These are phyloP conservation scores for Tilletia setariae DNA, from an alignment of 1,284 basidiomycete species.

Conservation along the genomic window DNA sequence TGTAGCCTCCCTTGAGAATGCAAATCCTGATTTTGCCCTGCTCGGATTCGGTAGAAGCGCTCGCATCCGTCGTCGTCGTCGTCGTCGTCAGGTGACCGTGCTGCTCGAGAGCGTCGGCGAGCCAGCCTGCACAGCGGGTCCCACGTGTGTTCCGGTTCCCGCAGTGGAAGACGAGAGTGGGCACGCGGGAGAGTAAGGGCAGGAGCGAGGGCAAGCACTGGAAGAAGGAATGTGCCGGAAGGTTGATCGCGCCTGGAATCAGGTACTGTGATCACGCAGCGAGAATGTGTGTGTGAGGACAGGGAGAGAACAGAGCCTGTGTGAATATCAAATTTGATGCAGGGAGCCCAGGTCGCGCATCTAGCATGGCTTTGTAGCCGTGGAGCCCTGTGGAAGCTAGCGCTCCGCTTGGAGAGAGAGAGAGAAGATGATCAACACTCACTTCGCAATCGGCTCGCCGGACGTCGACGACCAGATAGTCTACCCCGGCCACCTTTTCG, in stretches of 20 bases:
- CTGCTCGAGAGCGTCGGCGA: constrained; percentile 35
- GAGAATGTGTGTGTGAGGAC: neutral
- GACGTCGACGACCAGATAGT: constrained; percentile 41
- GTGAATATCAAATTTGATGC: too few species aligned
- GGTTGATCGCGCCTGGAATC: constrained; percentile 53
- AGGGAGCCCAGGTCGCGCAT: too few species aligned
- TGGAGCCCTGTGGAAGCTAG: too few species aligned
- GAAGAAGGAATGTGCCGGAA: constrained; percentile 55
- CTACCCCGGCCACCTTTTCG: constrained; percentile 27
- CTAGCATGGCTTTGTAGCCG: too few species aligned
- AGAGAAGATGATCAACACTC: too few species aligned
- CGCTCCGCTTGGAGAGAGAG: too few species aligned
- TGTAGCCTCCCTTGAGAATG: constrained; percentile 4
- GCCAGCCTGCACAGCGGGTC: constrained; percentile 48
- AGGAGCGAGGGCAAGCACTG: constrained; percentile 44
- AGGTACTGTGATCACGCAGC: constrained; percentile 28
- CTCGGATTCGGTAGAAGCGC: neutral
- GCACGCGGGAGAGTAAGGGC: constrained; percentile 41
- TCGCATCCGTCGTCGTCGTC: neutral
- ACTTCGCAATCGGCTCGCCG: constrained; percentile 40
- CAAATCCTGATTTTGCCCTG: neutral
- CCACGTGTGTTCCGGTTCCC: constrained; percentile 47
- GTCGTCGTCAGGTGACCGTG: neutral
- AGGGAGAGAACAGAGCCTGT: neutral
- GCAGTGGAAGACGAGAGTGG: constrained; percentile 52